Evolutionary conservation across 2,329 filamentous ascomycete species (phyloP).

Genomic region (Colletotrichum kahawae): DNA sequence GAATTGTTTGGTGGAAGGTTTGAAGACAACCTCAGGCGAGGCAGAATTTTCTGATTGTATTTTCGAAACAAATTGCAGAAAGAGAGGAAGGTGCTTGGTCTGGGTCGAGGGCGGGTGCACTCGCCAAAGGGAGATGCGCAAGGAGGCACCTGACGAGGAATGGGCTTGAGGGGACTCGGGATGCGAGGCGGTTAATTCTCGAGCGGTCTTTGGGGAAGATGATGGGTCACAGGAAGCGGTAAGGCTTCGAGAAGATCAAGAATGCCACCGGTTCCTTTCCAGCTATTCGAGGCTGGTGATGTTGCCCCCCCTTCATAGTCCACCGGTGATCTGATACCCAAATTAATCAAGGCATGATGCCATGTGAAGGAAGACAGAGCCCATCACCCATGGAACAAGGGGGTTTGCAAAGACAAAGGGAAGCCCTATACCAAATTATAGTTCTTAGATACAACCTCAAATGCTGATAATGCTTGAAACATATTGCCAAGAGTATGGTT

Average conservation of each 20-base stretch:
- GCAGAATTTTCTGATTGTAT: neutral
- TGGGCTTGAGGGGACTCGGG: neutral
- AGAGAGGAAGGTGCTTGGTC: neutral
- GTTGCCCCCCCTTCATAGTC: neutral
- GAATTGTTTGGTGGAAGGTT: neutral
- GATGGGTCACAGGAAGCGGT: neutral
- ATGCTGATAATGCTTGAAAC: neutral
- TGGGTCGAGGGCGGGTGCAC: neutral
- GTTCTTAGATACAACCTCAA: neutral
- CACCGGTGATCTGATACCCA: neutral
- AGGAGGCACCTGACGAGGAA: neutral
- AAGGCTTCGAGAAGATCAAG: neutral
- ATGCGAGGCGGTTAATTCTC: neutral
- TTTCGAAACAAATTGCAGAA: neutral
- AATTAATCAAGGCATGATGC: neutral
- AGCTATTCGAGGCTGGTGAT: neutral
- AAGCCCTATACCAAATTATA: neutral
- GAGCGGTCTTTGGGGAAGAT: neutral
- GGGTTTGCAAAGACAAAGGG: neutral
- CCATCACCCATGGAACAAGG: neutral
- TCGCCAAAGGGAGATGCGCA: neutral
- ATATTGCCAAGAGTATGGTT: neutral
- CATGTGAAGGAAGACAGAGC: neutral
- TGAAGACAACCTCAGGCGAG: neutral
- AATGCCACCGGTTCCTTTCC: neutral